Percentiles rank a stretch among this genome's conserved stretches.
Conservation (phyloP, 148 eudicot genomes). For the Tetragonia tetragonoides region DNA sequence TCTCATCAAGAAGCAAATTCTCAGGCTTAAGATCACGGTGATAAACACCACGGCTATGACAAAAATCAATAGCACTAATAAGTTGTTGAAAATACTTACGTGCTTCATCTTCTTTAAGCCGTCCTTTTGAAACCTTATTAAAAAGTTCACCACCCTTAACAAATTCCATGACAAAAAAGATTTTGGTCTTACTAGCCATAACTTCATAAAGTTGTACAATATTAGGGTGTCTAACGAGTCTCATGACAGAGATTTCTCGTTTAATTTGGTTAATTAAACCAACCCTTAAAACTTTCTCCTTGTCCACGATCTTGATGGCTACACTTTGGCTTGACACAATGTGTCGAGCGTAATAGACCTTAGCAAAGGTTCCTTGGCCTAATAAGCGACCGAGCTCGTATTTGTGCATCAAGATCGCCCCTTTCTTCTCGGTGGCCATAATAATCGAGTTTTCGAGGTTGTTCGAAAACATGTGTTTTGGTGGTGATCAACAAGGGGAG, state of each 20-base stretch:
- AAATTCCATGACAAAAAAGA: slow-evolving; percentile 78
- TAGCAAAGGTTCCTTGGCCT: slow-evolving; percentile 82
- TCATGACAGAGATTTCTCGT: slow-evolving; percentile 80
- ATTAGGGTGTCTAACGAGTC: slow-evolving; percentile 65
- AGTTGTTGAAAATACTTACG: slow-evolving; percentile 71
- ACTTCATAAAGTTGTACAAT: slow-evolving; percentile 73
- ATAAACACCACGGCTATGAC: slow-evolving; percentile 83
- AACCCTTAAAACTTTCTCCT: slow-evolving; percentile 51
- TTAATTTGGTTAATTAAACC: slow-evolving; percentile 71
- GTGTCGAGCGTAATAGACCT: slow-evolving; percentile 59
- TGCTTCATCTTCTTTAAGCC: slow-evolving; percentile 55
- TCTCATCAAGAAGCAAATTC: slow-evolving; percentile 64
- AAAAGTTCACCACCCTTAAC: slow-evolving; percentile 80
- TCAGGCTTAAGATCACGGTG: slow-evolving; percentile 27
- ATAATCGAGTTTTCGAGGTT: background rate
- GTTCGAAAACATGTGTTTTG: background rate
- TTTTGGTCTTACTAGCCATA: slow-evolving; percentile 78
- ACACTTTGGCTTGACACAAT: slow-evolving; percentile 48
- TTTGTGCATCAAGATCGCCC: slow-evolving; percentile 50
- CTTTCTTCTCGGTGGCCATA: slow-evolving; percentile 38
- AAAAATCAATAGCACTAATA: slow-evolving; percentile 71
- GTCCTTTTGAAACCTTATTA: slow-evolving; percentile 57
- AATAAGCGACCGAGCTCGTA: slow-evolving; percentile 66
- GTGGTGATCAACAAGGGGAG: background rate
- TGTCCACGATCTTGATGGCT: slow-evolving; percentile 70